Evolutionary conservation across 805 yeast genomes (phyloP), one percentile per base, ranked within the genome.

Genomic region (Teunomyces atbi): DNA sequence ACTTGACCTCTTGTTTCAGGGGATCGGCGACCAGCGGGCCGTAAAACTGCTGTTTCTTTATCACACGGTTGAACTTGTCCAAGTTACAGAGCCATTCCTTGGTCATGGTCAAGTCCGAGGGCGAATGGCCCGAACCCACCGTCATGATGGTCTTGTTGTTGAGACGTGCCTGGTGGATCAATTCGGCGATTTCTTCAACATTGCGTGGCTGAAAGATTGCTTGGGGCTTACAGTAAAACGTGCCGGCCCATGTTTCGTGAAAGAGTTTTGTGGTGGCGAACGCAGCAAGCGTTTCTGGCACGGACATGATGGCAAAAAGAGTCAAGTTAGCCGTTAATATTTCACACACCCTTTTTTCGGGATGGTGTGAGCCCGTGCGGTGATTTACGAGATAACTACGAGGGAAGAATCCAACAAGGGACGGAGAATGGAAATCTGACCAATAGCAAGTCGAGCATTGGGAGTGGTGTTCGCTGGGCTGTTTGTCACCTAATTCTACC

Each of bases 111-210:
- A 94, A 68, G 59, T 83, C 91, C 36, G 95, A 86, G 0, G 99
- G 99, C 6, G 97, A 90, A 62, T 94, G 98, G 27, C 96, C 97
- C 0, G 96, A 82, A 0, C 99, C 99, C 6, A 88, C 91, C 1
- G 87, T 81, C 76, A 87, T 83, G 45, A 92, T 68, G 13, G 96
- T 86, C 54, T 82, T 84, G 15, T 74, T 69, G 19, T 71, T 60
- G 39, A 66, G 58, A 40, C 78, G 71, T 3, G 98, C 98, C 47
- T 74, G 72, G 29, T 77, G 71, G 26, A 92, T 89, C 45, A 92
- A 73, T 15, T 68, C 73, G 46, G 73, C 73, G 42, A 92, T 82
- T 55, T 91, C 87, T n/a, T 81, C 87, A 5, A 86, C 60, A 5
- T 73, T 69, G 1, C 66, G 60, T 0, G 99, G 99, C 66, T 89